Percentiles rank a stretch among this genome's conserved stretches.
Conservation (phyloP, 2,329 filamentous ascomycete genomes). For the Ophiostoma novo-ulmi region DNA sequence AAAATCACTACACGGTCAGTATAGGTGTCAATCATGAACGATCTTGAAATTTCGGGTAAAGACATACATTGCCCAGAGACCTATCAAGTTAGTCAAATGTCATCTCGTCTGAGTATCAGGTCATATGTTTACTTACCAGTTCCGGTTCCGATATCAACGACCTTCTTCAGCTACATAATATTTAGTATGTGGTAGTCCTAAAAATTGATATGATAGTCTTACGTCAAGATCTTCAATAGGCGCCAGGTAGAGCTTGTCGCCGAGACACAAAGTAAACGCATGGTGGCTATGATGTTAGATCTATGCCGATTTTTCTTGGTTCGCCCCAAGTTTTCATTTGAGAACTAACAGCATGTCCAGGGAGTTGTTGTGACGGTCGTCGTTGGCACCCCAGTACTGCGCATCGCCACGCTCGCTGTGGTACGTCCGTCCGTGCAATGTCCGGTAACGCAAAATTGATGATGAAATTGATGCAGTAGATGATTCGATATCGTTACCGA, state of each 20-base stretch:
- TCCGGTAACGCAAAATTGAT: constrained; percentile 34
- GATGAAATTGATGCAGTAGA: constrained; percentile 33
- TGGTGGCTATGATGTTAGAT: constrained; percentile 17
- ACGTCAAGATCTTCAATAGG: constrained; percentile 28
- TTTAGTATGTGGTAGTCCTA: not conserved
- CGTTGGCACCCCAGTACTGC: constrained; percentile 34
- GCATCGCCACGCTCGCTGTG: constrained; percentile 31
- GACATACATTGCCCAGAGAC: constrained; percentile 10
- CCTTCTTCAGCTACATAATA: constrained; percentile 13
- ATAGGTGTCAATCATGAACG: too few relatives aligned
- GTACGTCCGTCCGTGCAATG: constrained; percentile 33
- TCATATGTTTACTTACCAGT: constrained; percentile 17
- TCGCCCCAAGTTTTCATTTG: not conserved
- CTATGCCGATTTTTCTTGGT: not conserved
- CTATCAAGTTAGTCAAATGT: not conserved
- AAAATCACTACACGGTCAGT: constrained; percentile 19
- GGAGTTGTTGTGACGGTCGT: constrained; percentile 33
- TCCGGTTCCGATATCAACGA: constrained; percentile 24
- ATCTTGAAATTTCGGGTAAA: not conserved
- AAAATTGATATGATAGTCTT: not conserved
- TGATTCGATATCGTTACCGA: constrained; percentile 13
- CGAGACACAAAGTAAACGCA: constrained; percentile 22
- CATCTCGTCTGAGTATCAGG: not conserved
- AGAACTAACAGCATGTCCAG: constrained; percentile 33
- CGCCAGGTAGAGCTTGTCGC: constrained; percentile 31